Evolutionary conservation across 2,329 filamentous ascomycete genomes (phyloP), one percentile per base, ranked within the genome.

Genomic region (Macrophomina tecta): DNA sequence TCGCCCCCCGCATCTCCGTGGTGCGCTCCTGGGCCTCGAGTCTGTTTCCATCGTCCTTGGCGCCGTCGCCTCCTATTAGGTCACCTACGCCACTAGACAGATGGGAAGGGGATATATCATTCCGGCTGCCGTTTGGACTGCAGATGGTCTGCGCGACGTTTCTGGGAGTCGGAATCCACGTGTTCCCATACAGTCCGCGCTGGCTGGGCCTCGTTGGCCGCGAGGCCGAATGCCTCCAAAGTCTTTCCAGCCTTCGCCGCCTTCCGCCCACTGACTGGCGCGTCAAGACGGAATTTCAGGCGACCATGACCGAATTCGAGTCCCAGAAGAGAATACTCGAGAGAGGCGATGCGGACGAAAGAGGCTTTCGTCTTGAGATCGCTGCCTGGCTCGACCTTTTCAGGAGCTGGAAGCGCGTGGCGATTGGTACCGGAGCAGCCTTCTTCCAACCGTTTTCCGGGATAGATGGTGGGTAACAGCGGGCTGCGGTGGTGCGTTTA

Each of bases 1-100:
- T 75, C 80, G 0, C 78, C 79, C 1, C 18, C 78, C 87, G 76
- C 92, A 91, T 79, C 88, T 93, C 70, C 87, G 90, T 75, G 90
- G 90, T 74, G 87, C 90, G 38, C 60, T 69, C 4, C 72, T 81
- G 9, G 79, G 81, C 9, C 71, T 81, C 18, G 79, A 81, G 67
- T 79, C 81, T 53, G 75, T 79, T 56, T 78, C 76, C 23, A 81
- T 81, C 53, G 79, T 81, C 2, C 71, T 77, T 0, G 79, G 79
- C 1, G 80, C 80, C 36, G 77, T 81, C 18, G 75, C 80, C 51
- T 78, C 79, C 1, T 81, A 75, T 70, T 81, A 78, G 79, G 73
- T 74, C 49, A 81, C 80, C 0, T 82, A 80, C 48, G 80, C 78
- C 4, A 82, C 81, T 2, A 72, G 76, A 7, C 36, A 52, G 67